These are phyloP conservation scores for Prunus yedoensis DNA, from an alignment of 331 rosid species.

Conservation along the genomic window DNA sequence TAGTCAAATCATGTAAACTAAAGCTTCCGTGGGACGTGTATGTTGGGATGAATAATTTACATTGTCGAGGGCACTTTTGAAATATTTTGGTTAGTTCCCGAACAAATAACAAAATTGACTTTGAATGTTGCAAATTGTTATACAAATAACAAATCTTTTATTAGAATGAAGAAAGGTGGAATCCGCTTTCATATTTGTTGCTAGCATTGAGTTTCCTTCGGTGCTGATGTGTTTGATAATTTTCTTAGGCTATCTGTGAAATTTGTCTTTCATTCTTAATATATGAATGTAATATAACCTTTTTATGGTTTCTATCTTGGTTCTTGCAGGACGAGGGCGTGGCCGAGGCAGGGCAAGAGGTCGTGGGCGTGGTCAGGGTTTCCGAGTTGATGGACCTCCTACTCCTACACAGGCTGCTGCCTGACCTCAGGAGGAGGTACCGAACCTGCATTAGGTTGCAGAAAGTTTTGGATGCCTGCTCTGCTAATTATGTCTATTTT, in stretches of 20 bases:
- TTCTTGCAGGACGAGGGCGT: background rate
- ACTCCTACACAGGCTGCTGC: conserved; percentile 9
- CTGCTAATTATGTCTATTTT: conserved; percentile 7
- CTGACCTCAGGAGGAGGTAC: conserved; percentile 8
- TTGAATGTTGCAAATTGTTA: background rate
- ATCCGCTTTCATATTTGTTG: background rate
- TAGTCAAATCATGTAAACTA: no score
- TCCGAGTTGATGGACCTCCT: conserved; percentile 9
- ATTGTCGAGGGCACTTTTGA: no score
- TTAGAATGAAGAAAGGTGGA: background rate
- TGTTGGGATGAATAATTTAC: no score
- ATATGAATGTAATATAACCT: background rate
- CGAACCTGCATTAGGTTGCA: conserved; percentile 5
- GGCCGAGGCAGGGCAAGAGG: conserved; percentile 23
- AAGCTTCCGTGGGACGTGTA: no score
- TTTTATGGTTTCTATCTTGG: background rate
- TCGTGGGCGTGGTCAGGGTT: conserved; percentile 14
- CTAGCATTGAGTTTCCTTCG: background rate
- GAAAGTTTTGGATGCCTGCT: conserved; percentile 22
- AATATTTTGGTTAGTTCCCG: background rate
- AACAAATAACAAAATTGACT: background rate
- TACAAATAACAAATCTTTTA: background rate
- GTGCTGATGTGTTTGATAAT: background rate
- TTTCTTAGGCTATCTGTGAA: background rate
- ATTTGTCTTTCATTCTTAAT: background rate